Evolutionary conservation across 805 yeast genomes (phyloP), one percentile per base, ranked within the genome.

Genomic region (Saccharomyces eubayanus): DNA sequence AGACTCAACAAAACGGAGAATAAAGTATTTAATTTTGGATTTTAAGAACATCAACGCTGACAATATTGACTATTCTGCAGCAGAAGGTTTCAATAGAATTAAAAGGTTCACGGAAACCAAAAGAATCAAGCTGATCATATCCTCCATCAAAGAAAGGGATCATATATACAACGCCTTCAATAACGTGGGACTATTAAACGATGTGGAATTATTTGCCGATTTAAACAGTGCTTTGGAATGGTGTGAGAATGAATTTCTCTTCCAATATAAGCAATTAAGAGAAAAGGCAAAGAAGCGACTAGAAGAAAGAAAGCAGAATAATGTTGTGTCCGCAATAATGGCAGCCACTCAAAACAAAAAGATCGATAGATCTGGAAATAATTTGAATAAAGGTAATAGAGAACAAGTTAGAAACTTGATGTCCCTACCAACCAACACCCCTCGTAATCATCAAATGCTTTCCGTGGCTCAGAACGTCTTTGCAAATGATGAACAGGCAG

Each of bases 201-300:
- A 63, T 36, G 74, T 73, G 28, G 79, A 76, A 53, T 75, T 91
- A 47, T 92, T 90, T 65, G 80, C 79, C 52, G 86, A 88, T 52
- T 76, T 94, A 61, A 94, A 94, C 65, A 80, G 86, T 53, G 96
- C 96, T 0, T 76, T 94, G 46, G 98, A 94, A 70, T 92, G 96
- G 96, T 89, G 97, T 74, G 99, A 94, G 68, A 92, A 94, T 70
- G 84, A 85, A 61, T 89, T 91, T 61, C 76, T 94, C 62, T 55
- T 58, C 4, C 68, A 72, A 56, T 74, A 73, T 55, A 72, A 63
- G 50, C 62, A 69, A 40, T 57, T 73, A 46, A 71, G 74, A 30
- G 62, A 61, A 27, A 66, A 62, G 31, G 62, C 64, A 4, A 58
- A 57, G 28, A 53, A 49, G 6, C 60, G 54, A 46, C 43, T 53